These are phyloP conservation scores for sweet orange (Citrus sinensis) DNA, from an alignment of 345 rosid genomes.

Conservation along the genomic window DNA sequence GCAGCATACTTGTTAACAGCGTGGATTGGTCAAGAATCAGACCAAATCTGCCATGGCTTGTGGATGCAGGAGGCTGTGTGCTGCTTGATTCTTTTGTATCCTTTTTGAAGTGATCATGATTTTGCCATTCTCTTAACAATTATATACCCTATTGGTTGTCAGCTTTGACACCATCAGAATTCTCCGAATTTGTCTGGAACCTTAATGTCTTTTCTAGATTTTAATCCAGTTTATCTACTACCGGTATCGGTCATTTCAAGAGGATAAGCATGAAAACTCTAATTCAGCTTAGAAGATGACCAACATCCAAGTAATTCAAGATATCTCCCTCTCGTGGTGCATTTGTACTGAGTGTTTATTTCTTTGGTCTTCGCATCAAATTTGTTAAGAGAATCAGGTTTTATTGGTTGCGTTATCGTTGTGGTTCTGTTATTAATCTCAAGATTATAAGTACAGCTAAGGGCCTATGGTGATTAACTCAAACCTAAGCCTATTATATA, in stretches of 20 bases:
- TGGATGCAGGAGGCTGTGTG: conserved; percentile 83
- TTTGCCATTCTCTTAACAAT: not conserved
- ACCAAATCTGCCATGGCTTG: conserved; percentile 84
- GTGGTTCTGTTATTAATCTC: not conserved
- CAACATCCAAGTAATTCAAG: not conserved
- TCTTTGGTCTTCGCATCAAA: not conserved
- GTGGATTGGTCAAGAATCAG: conserved; percentile 57
- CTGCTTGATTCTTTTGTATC: conserved; percentile 76
- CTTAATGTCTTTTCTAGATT: conserved; percentile 52
- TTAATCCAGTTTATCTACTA: conserved; percentile 66
- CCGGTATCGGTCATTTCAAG: conserved; percentile 26
- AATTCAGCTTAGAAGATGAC: conserved; percentile 21
- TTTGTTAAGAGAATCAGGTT: not conserved
- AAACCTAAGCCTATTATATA: not conserved
- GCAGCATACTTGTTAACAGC: conserved; percentile 66
- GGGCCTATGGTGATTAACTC: not conserved
- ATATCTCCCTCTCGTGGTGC: not conserved
- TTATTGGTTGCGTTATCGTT: not conserved
- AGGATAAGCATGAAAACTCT: conserved; percentile 17
- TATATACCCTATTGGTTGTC: not conserved
- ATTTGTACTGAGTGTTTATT: not conserved
- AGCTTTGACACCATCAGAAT: not conserved
- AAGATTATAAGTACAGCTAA: not conserved
- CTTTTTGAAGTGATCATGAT: conserved; percentile 11
- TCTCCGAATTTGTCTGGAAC: conserved; percentile 15